phyloP scores from a whole-genome alignment of 257 asterid species.

The Solanum etuberosum region DNA sequence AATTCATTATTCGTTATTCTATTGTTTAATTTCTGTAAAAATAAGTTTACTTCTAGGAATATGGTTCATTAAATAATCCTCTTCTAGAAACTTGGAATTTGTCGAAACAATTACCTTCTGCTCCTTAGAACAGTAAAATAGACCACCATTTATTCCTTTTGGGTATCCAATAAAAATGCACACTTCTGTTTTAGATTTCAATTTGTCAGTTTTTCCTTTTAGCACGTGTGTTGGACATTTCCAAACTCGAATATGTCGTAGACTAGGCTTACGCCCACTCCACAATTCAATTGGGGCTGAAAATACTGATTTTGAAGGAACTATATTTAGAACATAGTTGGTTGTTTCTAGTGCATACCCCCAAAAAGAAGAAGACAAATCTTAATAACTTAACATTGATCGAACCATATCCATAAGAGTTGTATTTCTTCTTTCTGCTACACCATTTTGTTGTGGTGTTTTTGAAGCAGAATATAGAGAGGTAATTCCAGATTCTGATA shows the following conservation, averaged over 20 bases:
- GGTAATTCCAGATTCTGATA: not conserved
- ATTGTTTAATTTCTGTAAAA: too few species aligned
- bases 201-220: too few species aligned
- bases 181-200: not conserved
- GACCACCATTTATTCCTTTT: not conserved
- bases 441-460: not conserved
- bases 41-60: not conserved
- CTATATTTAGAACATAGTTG: not conserved
- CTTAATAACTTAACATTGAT: not conserved
- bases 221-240: not conserved
- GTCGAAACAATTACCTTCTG: too few species aligned
- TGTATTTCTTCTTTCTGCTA: not conserved
- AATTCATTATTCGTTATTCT: not conserved
- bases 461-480: not conserved
- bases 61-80: not conserved
- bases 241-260: not conserved
- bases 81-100: not conserved
- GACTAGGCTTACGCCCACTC: not conserved
- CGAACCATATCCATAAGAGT: not conserved
- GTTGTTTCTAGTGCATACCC: not conserved
- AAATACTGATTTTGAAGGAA: not conserved
- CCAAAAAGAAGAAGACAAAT: not conserved
- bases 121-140: not conserved
- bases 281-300: not conserved
- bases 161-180: not conserved